Percentiles rank a stretch among this genome's conserved stretches.
phyloP scores from a whole-genome alignment of 2,329 filamentous ascomycete species.

The Phoma herbarum region DNA sequence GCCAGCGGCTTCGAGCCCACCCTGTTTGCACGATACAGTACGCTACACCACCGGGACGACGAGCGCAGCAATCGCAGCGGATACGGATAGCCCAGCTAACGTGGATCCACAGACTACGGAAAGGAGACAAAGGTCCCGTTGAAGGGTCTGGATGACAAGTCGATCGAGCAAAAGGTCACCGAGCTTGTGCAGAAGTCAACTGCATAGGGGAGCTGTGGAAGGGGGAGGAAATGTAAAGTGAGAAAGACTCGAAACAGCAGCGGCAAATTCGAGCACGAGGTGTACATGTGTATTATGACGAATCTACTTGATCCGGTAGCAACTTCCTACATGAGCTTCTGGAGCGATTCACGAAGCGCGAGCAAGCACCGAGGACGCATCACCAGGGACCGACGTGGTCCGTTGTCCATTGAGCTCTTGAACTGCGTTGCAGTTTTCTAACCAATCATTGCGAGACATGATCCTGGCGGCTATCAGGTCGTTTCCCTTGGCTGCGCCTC shows the following conservation, averaged over 20 bases:
- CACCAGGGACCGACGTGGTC: background rate
- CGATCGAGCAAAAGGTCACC: conserved; percentile 74
- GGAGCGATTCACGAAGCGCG: background rate
- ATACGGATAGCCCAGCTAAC: background rate
- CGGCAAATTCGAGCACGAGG: conserved; percentile 16
- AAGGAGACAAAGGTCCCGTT: conserved; percentile 72
- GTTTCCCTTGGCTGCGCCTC: background rate
- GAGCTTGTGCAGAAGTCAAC: conserved; percentile 63
- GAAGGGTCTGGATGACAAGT: conserved; percentile 73
- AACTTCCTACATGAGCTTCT: background rate
- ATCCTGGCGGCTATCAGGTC: background rate
- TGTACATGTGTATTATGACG: conserved; percentile 37
- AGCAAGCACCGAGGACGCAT: background rate
- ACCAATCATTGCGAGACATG: background rate
- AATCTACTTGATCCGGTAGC: conserved; percentile 26
- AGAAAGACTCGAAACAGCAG: conserved; percentile 15
- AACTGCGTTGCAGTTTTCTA: background rate
- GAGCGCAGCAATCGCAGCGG: background rate
- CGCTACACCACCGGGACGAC: conserved; percentile 14
- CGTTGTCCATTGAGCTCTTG: background rate
- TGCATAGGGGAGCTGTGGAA: conserved; percentile 24
- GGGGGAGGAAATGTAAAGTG: background rate
- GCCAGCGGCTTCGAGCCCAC: conserved; percentile 83
- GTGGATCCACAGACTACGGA: conserved; percentile 64
- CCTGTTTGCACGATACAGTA: conserved; percentile 93